phyloP scores from a whole-genome alignment of 305 asterid species.

The Plantago rigida region DNA sequence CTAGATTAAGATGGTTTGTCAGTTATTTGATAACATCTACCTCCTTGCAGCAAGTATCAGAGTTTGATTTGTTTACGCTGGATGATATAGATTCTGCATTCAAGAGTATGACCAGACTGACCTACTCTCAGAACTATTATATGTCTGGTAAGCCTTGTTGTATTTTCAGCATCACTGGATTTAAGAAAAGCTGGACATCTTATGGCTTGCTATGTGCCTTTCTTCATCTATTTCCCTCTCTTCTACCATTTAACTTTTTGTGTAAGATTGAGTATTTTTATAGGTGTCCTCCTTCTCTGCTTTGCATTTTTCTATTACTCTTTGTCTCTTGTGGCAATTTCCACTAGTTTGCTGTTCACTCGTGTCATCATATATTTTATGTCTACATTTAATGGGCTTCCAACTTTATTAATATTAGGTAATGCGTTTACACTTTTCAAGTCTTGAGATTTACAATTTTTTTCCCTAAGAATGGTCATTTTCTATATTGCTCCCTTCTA shows the following conservation, averaged over 20 bases:
- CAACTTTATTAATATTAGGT: conserved; percentile 1
- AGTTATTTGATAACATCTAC: conserved; percentile 21
- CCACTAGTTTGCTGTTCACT: not conserved
- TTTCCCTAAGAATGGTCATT: not conserved
- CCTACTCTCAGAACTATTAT: conserved; percentile 82
- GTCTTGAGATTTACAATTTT: not conserved
- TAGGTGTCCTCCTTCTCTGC: not conserved
- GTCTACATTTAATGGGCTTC: conserved; percentile 14
- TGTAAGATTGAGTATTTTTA: not conserved
- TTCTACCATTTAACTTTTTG: not conserved
- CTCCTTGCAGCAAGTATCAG: conserved; percentile 82
- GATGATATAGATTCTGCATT: conserved; percentile 85
- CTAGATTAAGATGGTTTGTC: conserved; percentile 10
- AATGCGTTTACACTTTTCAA: not conserved
- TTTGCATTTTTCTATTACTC: not conserved
- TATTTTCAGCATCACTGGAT: conserved; percentile 7
- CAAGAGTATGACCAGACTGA: conserved; percentile 74
- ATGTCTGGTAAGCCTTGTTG: conserved; percentile 56
- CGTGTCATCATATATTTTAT: conserved; percentile 12
- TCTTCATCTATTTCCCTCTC: not conserved
- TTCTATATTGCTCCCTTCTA: conserved; percentile 17
- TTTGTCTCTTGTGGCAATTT: not conserved
- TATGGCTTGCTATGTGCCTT: conserved; percentile 3
- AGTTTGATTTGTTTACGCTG: conserved; percentile 83
- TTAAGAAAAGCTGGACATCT: conserved; percentile 7